Evolutionary conservation across 202 grass and related monocot species (phyloP).

Genomic region (Panicum virgatum): DNA sequence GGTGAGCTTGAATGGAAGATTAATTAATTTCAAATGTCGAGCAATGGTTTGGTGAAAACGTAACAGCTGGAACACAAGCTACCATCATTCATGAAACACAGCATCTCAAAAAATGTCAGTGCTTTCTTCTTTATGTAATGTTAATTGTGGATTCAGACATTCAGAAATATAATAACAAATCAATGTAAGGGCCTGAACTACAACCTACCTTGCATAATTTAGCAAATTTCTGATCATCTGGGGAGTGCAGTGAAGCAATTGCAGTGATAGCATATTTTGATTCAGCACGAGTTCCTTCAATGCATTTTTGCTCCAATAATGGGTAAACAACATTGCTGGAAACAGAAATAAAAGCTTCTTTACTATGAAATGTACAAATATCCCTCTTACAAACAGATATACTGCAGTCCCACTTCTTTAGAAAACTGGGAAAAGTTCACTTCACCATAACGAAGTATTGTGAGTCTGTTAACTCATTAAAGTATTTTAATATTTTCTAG

Average conservation of each 20-base stretch:
- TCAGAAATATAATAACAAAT: neutral
- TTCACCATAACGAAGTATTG: neutral
- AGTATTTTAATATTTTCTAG: neutral
- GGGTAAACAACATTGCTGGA: conserved; percentile 63
- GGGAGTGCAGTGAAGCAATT: conserved; percentile 61
- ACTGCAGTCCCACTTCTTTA: neutral
- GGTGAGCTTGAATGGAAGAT: neutral
- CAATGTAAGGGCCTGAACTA: conserved; percentile 10
- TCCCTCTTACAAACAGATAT: neutral
- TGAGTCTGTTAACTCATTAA: neutral
- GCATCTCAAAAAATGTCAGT: neutral
- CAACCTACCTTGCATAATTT: conserved; percentile 64
- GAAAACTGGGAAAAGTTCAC: neutral
- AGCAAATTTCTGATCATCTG: conserved; percentile 55
- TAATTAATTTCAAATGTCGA: conserved; percentile 8
- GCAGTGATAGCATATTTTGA: conserved; percentile 77
- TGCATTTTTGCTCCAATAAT: conserved; percentile 82
- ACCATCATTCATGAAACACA: conserved; percentile 19
- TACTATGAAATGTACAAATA: neutral
- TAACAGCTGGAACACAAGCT: neutral
- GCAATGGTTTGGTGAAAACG: conserved; percentile 8
- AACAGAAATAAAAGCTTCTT: conserved; percentile 22
- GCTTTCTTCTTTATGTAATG: neutral
- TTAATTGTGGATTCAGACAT: neutral
- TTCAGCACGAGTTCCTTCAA: conserved; percentile 84